Evolutionary conservation across 768 basidiomycete genomes (phyloP).

Genomic region (Butyriboletus loyo): DNA sequence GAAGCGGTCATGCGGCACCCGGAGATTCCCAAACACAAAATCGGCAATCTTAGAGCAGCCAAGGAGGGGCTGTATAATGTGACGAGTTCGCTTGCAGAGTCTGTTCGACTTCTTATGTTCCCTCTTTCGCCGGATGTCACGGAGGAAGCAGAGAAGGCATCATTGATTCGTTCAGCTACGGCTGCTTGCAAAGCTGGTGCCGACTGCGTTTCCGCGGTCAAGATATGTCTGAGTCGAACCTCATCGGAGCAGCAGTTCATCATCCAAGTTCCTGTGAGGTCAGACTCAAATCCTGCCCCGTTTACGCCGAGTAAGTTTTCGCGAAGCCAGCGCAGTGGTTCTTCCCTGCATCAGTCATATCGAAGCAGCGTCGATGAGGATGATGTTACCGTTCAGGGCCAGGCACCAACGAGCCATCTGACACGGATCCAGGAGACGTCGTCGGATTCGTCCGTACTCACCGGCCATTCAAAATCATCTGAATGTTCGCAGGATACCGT

Average conservation of each 20-base stretch:
- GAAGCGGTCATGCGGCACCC: conserved; percentile 83
- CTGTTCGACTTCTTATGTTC: conserved; percentile 73
- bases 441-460: conserved; percentile 48
- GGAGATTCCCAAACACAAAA: conserved; percentile 60
- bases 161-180: conserved; percentile 81
- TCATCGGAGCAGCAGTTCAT: conserved; percentile 61
- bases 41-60: conserved; percentile 61
- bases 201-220: conserved; percentile 85
- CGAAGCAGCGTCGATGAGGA: conserved; percentile 48
- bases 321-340: conserved; percentile 37
- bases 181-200: conserved; percentile 82
- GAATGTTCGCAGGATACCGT: conserved; percentile 46
- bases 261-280: conserved; percentile 55
- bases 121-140: conserved; percentile 44
- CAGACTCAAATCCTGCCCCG: conserved; percentile 41
- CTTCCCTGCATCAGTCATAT: conserved; percentile 36
- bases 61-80: conserved; percentile 83
- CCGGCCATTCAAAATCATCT: conserved; percentile 45
- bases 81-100: conserved; percentile 83
- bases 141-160: conserved; percentile 81
- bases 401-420: conserved; percentile 31
- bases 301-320: conserved; percentile 51
- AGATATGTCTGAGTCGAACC: conserved; percentile 70
- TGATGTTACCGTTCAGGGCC: conserved; percentile 59
- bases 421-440: conserved; percentile 38